These are phyloP conservation scores for Xylariales sp. DNA, from an alignment of 2,329 filamentous ascomycete species.

Conservation along the genomic window DNA sequence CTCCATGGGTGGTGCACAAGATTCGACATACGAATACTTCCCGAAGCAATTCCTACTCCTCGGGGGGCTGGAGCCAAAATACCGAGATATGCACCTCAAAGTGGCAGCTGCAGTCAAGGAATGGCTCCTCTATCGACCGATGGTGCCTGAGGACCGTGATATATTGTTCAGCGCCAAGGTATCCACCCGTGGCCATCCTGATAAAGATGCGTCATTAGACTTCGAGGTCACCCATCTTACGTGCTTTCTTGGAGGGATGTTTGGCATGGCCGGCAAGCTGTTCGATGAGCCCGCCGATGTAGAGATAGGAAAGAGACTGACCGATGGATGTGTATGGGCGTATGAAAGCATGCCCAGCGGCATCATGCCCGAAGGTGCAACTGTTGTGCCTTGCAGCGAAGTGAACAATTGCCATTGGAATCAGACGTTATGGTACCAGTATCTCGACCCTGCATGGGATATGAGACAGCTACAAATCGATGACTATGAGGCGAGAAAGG, in stretches of 20 bases:
- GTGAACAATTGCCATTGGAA: slow-evolving; percentile 48
- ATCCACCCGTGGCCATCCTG: slow-evolving; percentile 38
- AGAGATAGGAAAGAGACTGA: slow-evolving; percentile 59
- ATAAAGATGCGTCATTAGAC: slow-evolving; percentile 35
- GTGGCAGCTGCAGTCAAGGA: slow-evolving; percentile 65
- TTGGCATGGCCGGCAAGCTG: slow-evolving; percentile 60
- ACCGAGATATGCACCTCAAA: slow-evolving; percentile 66
- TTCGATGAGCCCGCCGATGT: slow-evolving; percentile 56
- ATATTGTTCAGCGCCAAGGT: slow-evolving; percentile 70
- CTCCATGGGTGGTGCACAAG: slow-evolving; percentile 61
- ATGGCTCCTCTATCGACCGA: slow-evolving; percentile 72
- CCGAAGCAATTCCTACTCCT: slow-evolving; percentile 71
- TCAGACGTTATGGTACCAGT: slow-evolving; percentile 43
- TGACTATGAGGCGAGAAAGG: slow-evolving; percentile 34
- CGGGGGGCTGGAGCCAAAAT: slow-evolving; percentile 69
- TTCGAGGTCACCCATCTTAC: slow-evolving; percentile 62
- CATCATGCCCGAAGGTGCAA: slow-evolving; percentile 59
- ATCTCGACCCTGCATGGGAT: slow-evolving; percentile 40
- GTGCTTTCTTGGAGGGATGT: slow-evolving; percentile 69
- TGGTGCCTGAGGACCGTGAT: slow-evolving; percentile 62
- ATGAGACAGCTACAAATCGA: slow-evolving; percentile 38
- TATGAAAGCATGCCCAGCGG: slow-evolving; percentile 57
- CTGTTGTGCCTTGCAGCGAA: slow-evolving; percentile 43
- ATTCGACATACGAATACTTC: slow-evolving; percentile 70
- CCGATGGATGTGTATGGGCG: slow-evolving; percentile 67